phyloP scores from a whole-genome alignment of 306 rosid species.

The Begonia loranthoides region DNA sequence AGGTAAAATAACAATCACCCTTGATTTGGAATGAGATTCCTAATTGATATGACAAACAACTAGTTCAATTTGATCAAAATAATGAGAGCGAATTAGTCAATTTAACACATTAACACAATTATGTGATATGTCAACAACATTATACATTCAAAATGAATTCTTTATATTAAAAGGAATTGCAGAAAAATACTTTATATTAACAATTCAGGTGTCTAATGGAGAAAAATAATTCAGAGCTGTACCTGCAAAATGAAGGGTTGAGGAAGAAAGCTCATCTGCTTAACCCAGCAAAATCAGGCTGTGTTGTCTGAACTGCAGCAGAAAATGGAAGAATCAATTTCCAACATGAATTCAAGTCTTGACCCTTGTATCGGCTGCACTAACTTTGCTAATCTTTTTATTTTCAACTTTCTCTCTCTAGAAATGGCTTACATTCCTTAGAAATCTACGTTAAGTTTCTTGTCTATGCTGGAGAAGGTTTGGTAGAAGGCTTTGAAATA shows the following conservation, averaged over 20 bases:
- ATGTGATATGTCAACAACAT: neutral
- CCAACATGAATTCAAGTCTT: slow-evolving; percentile 3
- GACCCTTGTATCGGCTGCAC: neutral
- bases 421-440: too few species aligned
- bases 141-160: too few species aligned
- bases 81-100: too few species aligned
- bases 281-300: slow-evolving; percentile 21
- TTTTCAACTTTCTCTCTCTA: neutral
- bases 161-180: too few species aligned
- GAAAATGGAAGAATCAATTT: slow-evolving; percentile 9
- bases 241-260: too few species aligned
- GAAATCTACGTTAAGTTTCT: slow-evolving; percentile 50
- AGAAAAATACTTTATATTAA: too few species aligned
- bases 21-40: too few species aligned
- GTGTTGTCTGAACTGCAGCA: slow-evolving; percentile 21
- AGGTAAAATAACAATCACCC: too few species aligned
- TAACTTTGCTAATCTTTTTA: neutral
- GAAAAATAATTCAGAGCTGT: slow-evolving; percentile 15
- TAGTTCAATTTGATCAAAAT: too few species aligned
- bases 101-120: too few species aligned
- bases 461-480: slow-evolving; percentile 68
- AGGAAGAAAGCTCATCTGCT: too few species aligned
- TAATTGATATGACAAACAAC: too few species aligned
- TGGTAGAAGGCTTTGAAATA: slow-evolving; percentile 83
- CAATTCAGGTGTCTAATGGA: slow-evolving; percentile 14